Percentiles rank a stretch among this genome's conserved stretches.
Evolutionary conservation across 2,329 filamentous ascomycete genomes (phyloP).

Genomic region (Phialemoniopsis sp.): DNA sequence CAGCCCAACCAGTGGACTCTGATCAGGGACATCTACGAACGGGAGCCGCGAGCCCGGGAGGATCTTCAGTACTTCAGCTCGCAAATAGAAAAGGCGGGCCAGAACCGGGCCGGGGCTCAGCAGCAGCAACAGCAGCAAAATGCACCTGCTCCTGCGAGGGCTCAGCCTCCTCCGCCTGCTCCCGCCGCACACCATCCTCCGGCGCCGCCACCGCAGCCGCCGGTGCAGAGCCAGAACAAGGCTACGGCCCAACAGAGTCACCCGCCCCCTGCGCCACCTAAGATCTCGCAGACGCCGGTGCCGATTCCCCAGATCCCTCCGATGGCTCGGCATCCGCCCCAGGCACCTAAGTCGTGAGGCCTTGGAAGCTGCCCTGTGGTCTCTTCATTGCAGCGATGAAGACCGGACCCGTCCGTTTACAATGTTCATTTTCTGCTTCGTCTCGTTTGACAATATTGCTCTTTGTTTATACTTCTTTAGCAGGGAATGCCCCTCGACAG

Average conservation of each 20-base stretch:
- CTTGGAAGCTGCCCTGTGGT: no score
- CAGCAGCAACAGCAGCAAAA: background rate
- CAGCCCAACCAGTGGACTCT: conserved; percentile 70
- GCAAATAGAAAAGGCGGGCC: conserved; percentile 46
- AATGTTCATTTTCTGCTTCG: no score
- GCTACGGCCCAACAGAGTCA: no score
- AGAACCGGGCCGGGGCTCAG: conserved; percentile 3
- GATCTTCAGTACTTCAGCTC: conserved; percentile 55
- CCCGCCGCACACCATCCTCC: conserved; percentile 1
- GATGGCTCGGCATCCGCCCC: background rate
- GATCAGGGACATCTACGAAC: conserved; percentile 63
- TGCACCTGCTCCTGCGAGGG: background rate
- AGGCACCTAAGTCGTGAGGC: no score
- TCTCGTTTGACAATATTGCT: no score
- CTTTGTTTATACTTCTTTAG: no score
- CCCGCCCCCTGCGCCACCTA: no score
- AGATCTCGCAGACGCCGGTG: conserved; percentile 14
- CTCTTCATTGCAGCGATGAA: no score
- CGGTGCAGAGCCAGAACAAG: no score
- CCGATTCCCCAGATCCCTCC: conserved; percentile 15
- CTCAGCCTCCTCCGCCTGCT: background rate
- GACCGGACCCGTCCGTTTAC: no score
- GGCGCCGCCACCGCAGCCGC: no score
- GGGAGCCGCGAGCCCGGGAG: conserved; percentile 60
- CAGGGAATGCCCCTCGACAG: no score